Conservation (phyloP, 2,329 filamentous ascomycete genomes). For the Fusarium poae region DNA sequence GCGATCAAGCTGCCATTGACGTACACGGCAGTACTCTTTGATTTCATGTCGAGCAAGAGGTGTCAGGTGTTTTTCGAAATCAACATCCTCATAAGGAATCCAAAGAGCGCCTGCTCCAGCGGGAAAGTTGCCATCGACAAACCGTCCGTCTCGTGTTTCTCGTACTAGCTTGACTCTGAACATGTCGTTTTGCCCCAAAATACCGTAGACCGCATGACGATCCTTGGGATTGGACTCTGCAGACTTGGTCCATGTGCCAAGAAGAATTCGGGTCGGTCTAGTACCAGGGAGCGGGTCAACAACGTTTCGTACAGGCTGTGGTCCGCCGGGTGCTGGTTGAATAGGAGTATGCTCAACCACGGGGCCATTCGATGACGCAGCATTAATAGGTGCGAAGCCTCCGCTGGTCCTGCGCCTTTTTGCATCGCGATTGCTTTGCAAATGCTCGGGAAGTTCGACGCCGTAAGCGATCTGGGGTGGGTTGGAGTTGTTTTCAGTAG, state of each 20-base stretch:
- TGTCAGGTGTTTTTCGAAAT: slow-evolving; percentile 68
- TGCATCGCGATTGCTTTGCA: slow-evolving; percentile 54
- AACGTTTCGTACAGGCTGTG: slow-evolving; percentile 37
- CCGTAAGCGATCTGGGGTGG: slow-evolving; percentile 66
- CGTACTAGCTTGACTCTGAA: slow-evolving; percentile 73
- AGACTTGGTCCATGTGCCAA: slow-evolving; percentile 72
- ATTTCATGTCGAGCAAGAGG: slow-evolving; percentile 66
- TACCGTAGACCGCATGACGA: slow-evolving; percentile 73
- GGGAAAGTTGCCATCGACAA: slow-evolving; percentile 71
- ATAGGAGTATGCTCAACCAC: slow-evolving; percentile 41
- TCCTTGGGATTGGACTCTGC: slow-evolving; percentile 61
- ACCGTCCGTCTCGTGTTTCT: slow-evolving; percentile 71
- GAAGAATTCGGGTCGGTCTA: slow-evolving; percentile 68
- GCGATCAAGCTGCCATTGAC: slow-evolving; percentile 68
- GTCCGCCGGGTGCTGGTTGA: slow-evolving; percentile 41
- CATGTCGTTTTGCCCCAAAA: slow-evolving; percentile 73
- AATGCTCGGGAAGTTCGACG: slow-evolving; percentile 60
- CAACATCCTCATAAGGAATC: slow-evolving; percentile 73
- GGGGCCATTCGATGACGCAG: slow-evolving; percentile 46
- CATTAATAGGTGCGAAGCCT: slow-evolving; percentile 53
- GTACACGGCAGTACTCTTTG: slow-evolving; percentile 73
- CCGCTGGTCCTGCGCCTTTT: slow-evolving; percentile 64
- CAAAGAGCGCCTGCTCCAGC: slow-evolving; percentile 70
- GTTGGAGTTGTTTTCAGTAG: slow-evolving; percentile 58
- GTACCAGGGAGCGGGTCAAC: slow-evolving; percentile 63